Conservation (phyloP, 805 yeast species). For the Suhomyces sp. region DNA sequence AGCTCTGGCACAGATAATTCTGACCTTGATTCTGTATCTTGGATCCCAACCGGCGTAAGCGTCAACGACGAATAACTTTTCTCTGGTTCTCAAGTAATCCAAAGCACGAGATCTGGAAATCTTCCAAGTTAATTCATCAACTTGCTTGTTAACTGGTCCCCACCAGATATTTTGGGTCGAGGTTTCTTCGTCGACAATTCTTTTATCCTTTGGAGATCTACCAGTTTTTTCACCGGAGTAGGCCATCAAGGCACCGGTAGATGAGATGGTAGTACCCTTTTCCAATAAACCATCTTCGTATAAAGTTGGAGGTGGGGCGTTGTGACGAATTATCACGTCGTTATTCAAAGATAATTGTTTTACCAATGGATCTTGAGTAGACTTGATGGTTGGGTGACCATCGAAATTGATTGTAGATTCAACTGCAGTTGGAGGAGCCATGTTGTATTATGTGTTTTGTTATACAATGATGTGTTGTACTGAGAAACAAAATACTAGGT, state of each 20-base stretch:
- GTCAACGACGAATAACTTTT: constrained; percentile 89
- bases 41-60: constrained; percentile 99
- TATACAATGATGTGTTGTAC: neutral
- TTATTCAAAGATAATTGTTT: constrained; percentile 47
- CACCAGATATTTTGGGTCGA: constrained; percentile 90
- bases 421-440: constrained; percentile 46
- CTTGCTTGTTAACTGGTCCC: constrained; percentile 98
- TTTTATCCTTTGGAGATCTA: constrained; percentile 96
- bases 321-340: constrained; percentile 75
- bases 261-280: constrained; percentile 84
- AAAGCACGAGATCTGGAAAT: constrained; percentile 95
- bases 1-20: constrained; percentile 96
- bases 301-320: constrained; percentile 87
- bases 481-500: neutral
- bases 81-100: constrained; percentile 94
- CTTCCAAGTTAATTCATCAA: constrained; percentile 90
- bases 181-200: constrained; percentile 92
- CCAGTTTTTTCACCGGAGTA: constrained; percentile 96
- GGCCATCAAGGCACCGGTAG: constrained; percentile 94
- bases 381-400: constrained; percentile 38
- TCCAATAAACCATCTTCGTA: constrained; percentile 94
- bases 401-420: constrained; percentile 43
- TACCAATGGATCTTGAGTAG: constrained; percentile 41
- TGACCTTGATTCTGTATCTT: constrained; percentile 89
- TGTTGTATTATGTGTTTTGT: constrained; percentile 11